Conservation (phyloP, 192 early-diverging fungal species). For the Entomortierella parvispora region DNA sequence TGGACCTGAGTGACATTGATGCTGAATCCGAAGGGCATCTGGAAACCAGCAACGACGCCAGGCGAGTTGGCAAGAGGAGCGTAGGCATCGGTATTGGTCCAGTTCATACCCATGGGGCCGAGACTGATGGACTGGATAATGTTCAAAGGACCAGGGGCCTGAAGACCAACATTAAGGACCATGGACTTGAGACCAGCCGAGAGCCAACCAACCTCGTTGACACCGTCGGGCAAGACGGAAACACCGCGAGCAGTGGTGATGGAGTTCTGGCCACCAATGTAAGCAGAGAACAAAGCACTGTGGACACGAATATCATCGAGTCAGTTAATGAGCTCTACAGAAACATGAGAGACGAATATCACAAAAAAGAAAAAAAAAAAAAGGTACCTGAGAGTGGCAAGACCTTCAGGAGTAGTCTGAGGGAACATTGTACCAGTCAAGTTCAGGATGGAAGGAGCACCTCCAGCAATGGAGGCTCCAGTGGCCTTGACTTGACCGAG, state of each 20-base stretch:
- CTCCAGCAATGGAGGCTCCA: constrained; percentile 50
- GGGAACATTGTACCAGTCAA: constrained; percentile 63
- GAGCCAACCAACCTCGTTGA: constrained; percentile 60
- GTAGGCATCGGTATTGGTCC: constrained; percentile 57
- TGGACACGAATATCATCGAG: background rate
- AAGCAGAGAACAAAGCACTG: constrained; percentile 62
- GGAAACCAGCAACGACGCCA: constrained; percentile 57
- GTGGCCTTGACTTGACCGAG: constrained; percentile 61
- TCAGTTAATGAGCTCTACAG: background rate
- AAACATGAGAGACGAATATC: background rate
- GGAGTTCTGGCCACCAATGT: constrained; percentile 59
- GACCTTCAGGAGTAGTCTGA: constrained; percentile 55
- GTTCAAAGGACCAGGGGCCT: constrained; percentile 49
- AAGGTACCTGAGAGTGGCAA: constrained; percentile 55
- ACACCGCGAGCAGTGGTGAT: constrained; percentile 61
- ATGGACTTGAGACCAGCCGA: constrained; percentile 61
- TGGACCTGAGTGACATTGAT: constrained; percentile 65
- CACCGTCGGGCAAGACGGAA: constrained; percentile 60
- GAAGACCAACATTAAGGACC: constrained; percentile 60
- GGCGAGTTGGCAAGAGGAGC: constrained; percentile 57
- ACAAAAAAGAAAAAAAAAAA: background rate
- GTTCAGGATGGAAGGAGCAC: constrained; percentile 56
- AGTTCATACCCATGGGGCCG: constrained; percentile 65
- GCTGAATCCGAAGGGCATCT: constrained; percentile 72
- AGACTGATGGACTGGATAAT: constrained; percentile 63